These are phyloP conservation scores for Cylindrodendrum hubeiense DNA, from an alignment of 2,329 filamentous ascomycete species.

Conservation along the genomic window DNA sequence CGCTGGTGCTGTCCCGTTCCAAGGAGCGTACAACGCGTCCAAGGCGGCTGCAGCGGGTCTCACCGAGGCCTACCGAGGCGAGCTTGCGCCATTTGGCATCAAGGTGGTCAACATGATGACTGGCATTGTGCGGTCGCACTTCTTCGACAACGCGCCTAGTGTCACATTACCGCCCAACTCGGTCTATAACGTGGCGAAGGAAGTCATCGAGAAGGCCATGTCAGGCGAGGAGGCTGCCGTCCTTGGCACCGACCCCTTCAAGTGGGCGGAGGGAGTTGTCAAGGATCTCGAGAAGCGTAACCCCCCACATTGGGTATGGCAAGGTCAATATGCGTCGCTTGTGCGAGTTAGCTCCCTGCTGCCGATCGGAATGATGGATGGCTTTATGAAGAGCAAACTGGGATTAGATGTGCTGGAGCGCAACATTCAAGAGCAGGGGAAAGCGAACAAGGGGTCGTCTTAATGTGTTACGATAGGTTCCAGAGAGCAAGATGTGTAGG, in stretches of 20 bases:
- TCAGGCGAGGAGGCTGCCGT: neutral
- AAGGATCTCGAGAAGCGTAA: constrained; percentile 26
- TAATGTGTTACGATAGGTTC: no score
- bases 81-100: constrained; percentile 45
- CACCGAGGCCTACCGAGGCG: constrained; percentile 42
- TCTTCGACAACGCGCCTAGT: constrained; percentile 20
- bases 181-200: constrained; percentile 31
- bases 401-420: constrained; percentile 32
- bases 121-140: constrained; percentile 36
- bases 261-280: constrained; percentile 35
- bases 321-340: neutral
- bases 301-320: constrained; percentile 24
- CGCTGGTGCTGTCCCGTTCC: constrained; percentile 30
- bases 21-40: constrained; percentile 44
- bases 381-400: constrained; percentile 21
- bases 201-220: constrained; percentile 29
- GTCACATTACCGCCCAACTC: constrained; percentile 20
- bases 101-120: constrained; percentile 43
- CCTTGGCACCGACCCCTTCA: constrained; percentile 4
- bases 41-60: constrained; percentile 42
- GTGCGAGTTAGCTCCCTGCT: neutral
- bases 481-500: no score
- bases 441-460: neutral
- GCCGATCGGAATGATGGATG: neutral
- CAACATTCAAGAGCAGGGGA: constrained; percentile 21